Evolutionary conservation across 75 land plant species (phyloP).

Genomic region (Pinus taeda): DNA sequence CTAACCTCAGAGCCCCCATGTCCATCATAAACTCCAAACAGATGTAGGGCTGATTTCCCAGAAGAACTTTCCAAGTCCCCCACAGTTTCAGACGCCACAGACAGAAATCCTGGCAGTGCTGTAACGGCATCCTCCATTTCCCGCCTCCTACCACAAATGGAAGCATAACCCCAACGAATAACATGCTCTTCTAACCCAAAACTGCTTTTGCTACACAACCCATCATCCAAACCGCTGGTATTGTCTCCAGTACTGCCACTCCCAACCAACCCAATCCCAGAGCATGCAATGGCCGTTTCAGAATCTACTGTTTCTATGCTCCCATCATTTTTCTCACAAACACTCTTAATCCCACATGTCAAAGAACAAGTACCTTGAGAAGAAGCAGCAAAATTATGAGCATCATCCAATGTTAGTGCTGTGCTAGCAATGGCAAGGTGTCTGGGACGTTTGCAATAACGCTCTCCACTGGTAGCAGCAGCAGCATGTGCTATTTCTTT

Average conservation of each 20-base stretch:
- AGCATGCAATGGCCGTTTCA: no score
- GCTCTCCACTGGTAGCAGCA: background rate
- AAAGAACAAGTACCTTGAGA: no score
- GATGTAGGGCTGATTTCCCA: slow-evolving; percentile 36
- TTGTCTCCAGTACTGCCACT: no score
- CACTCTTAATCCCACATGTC: no score
- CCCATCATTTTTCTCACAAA: no score
- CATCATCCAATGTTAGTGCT: no score
- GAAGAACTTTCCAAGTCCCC: slow-evolving; percentile 25
- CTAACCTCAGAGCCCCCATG: slow-evolving; percentile 76
- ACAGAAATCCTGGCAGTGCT: slow-evolving; percentile 40
- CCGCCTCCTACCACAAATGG: slow-evolving; percentile 42
- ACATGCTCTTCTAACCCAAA: slow-evolving; percentile 13
- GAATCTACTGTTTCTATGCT: no score
- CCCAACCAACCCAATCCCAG: no score
- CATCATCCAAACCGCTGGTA: background rate
- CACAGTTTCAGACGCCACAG: slow-evolving; percentile 25
- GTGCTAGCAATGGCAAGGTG: background rate
- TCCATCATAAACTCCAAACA: slow-evolving; percentile 79
- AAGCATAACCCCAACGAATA: slow-evolving; percentile 38
- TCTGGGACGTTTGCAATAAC: background rate
- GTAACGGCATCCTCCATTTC: slow-evolving; percentile 76
- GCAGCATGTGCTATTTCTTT: background rate
- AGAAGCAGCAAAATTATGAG: no score
- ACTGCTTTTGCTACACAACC: slow-evolving; percentile 9